Evolutionary conservation across 2,329 filamentous ascomycete genomes (phyloP).

Genomic region (Nemania serpens): DNA sequence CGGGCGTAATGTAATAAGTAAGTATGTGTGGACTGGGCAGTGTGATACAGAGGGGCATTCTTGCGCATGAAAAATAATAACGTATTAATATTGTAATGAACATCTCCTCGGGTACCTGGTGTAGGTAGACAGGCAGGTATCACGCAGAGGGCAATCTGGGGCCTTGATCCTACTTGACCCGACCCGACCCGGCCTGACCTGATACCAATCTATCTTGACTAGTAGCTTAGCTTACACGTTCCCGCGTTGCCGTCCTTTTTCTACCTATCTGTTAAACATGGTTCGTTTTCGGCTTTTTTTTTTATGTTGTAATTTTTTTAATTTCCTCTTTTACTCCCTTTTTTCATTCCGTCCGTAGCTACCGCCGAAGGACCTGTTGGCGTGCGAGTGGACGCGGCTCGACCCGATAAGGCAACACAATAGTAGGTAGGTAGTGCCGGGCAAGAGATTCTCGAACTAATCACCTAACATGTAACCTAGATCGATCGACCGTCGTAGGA

Average conservation of each 20-base stretch:
- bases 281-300: background rate
- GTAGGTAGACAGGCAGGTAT: background rate
- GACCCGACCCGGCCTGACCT: background rate
- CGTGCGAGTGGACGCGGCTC: background rate
- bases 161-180: too few relatives aligned
- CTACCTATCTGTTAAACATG: slow-evolving; percentile 6
- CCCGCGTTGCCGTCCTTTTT: slow-evolving; percentile 2
- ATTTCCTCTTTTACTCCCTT: too few relatives aligned
- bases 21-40: background rate
- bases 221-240: slow-evolving; percentile 24
- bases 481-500: too few relatives aligned
- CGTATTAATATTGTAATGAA: slow-evolving; percentile 20
- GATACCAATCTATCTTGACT: slow-evolving; percentile 4
- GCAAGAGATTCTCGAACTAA: background rate
- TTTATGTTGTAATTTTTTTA: background rate
- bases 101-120: slow-evolving; percentile 6
- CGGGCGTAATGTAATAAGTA: background rate
- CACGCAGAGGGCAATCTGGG: background rate
- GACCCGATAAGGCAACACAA: background rate
- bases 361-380: slow-evolving; percentile 4
- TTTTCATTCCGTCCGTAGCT: background rate
- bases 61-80: slow-evolving; percentile 6
- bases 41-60: slow-evolving; percentile 19
- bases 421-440: background rate
- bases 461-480: too few relatives aligned